Percentiles rank a stretch among this genome's conserved stretches.
These are phyloP conservation scores for Boehmeria nivea DNA, from an alignment of 306 rosid species.

Conservation along the genomic window DNA sequence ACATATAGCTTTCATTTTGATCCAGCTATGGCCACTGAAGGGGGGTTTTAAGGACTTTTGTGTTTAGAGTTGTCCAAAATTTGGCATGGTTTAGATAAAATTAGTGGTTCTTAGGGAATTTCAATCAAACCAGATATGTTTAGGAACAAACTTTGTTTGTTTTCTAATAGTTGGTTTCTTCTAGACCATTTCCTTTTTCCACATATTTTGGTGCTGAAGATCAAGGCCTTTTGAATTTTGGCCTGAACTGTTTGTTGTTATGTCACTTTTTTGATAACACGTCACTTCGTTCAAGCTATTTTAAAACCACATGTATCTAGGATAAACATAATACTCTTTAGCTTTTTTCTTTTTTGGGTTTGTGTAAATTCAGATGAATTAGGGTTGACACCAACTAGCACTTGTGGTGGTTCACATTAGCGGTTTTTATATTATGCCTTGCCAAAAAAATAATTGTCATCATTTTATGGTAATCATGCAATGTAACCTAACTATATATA, in stretches of 20 bases:
- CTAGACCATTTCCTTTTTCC: neutral
- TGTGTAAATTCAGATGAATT: neutral
- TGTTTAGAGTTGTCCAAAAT: neutral
- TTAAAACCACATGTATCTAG: neutral
- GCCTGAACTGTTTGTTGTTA: neutral
- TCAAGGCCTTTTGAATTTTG: conserved; percentile 1
- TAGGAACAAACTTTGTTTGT: neutral
- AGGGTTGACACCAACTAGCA: conserved; percentile 2
- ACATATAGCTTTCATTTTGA: conserved; percentile 20
- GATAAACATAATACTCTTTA: no score
- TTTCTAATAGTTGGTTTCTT: neutral
- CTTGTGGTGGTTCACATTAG: no score
- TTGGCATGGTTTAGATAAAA: neutral
- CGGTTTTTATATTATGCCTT: neutral
- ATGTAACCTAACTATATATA: neutral
- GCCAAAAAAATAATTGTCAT: neutral
- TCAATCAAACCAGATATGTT: neutral
- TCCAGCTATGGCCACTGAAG: no score
- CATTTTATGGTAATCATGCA: conserved; percentile 2
- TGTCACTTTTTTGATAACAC: neutral
- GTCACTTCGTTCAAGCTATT: neutral
- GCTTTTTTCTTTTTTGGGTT: neutral
- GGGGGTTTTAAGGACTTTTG: neutral
- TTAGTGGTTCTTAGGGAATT: neutral
- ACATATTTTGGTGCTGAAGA: no score